Conservation (phyloP, 306 rosid genomes). For the Acacia confusa region DNA sequence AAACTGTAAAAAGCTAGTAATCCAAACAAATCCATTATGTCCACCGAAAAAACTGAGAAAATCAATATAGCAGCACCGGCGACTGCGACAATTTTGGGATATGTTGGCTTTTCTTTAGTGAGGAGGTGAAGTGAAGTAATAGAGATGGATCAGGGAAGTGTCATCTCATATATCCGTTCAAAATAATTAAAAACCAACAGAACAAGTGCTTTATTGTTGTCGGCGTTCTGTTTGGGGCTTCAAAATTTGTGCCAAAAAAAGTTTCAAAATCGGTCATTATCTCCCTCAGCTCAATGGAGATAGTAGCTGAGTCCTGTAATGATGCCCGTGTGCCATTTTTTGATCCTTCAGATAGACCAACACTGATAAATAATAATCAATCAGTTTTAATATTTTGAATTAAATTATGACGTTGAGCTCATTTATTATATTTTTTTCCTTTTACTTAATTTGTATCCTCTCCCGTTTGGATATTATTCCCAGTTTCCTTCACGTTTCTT, state of each 20-base stretch:
- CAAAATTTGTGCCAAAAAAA: neutral
- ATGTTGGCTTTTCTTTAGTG: neutral
- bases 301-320: neutral
- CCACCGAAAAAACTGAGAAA: neutral
- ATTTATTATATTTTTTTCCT: neutral
- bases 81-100: neutral
- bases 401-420: neutral
- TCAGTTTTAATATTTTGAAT: neutral
- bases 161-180: neutral
- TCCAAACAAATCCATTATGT: too few relatives aligned
- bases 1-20: too few relatives aligned
- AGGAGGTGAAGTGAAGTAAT: neutral
- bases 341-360: too few relatives aligned
- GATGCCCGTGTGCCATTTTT: neutral
- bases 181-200: neutral
- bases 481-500: too few relatives aligned
- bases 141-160: neutral
- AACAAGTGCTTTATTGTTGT: neutral
- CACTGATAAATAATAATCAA: too few relatives aligned
- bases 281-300: neutral
- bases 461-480: too few relatives aligned
- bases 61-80: neutral
- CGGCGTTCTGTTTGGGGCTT: neutral
- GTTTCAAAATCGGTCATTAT: neutral
- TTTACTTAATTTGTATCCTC: neutral